Percentiles rank a stretch among this genome's conserved stretches.
Conservation (phyloP, 192 early-diverging fungal species). For the Gamsiella multidivaricata region DNA sequence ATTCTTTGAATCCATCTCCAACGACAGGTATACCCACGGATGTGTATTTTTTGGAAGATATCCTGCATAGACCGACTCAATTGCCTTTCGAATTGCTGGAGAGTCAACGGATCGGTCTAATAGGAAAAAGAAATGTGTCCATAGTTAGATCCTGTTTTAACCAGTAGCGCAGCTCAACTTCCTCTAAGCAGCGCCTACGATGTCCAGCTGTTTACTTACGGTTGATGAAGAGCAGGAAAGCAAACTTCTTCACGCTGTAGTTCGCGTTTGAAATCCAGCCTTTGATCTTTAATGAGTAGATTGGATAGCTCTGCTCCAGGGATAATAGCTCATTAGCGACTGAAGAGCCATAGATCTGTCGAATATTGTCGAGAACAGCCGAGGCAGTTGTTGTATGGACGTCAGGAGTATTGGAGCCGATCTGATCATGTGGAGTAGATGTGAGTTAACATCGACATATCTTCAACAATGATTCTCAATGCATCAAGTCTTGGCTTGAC, state of each 20-base stretch:
- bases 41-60: slow-evolving; percentile 89
- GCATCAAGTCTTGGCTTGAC: too few species aligned
- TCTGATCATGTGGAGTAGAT: slow-evolving; percentile 34
- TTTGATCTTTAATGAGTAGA: slow-evolving; percentile 70
- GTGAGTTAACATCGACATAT: neutral
- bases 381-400: slow-evolving; percentile 75
- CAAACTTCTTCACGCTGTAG: slow-evolving; percentile 86
- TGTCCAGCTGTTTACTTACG: too few species aligned
- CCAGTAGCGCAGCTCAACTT: too few species aligned
- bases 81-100: slow-evolving; percentile 78
- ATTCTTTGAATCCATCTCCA: slow-evolving; percentile 88
- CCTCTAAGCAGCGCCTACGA: too few species aligned
- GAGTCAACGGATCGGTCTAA: slow-evolving; percentile 90
- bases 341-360: slow-evolving; percentile 84
- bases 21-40: slow-evolving; percentile 90
- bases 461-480: neutral
- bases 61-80: slow-evolving; percentile 84
- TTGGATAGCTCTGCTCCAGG: slow-evolving; percentile 61
- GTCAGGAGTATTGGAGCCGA: slow-evolving; percentile 79
- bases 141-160: too few species aligned
- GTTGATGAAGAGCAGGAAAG: slow-evolving; percentile 95
- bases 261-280: slow-evolving; percentile 92
- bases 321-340: slow-evolving; percentile 83
- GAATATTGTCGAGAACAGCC: slow-evolving; percentile 79
- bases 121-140: too few species aligned